Percentiles rank a stretch among this genome's conserved stretches.
Evolutionary conservation across 176 grass and related monocot genomes (phyloP).

Genomic region (Chloris gayana): DNA sequence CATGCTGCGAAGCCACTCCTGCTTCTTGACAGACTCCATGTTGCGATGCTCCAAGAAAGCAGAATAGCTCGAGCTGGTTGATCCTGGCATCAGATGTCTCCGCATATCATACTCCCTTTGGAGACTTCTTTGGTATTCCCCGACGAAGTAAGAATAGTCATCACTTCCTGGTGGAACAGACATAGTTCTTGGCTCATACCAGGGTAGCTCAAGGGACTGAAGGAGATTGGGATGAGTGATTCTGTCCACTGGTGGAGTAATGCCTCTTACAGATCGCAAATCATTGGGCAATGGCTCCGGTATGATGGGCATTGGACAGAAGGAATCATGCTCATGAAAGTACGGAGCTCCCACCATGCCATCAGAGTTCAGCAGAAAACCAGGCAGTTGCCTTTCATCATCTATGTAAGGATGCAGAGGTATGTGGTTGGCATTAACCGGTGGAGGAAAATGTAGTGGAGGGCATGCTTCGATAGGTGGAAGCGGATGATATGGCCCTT

Average conservation of each 20-base stretch:
- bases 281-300: not conserved
- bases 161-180: not conserved
- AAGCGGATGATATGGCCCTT: not conserved
- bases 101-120: not conserved
- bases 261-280: not conserved
- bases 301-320: not conserved
- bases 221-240: not conserved
- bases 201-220: slow-evolving; percentile 2
- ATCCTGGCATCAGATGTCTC: not conserved
- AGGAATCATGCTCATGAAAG: slow-evolving; percentile 6
- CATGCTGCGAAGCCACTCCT: slow-evolving; percentile 15
- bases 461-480: not conserved
- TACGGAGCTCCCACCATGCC: not conserved
- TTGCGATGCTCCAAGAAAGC: slow-evolving; percentile 7
- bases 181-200: slow-evolving; percentile 4
- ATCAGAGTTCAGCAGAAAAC: slow-evolving; percentile 12
- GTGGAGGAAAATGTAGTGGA: not conserved
- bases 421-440: not conserved
- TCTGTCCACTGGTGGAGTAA: slow-evolving; percentile 7
- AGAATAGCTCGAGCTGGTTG: not conserved
- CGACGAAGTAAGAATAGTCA: not conserved
- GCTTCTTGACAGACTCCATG: slow-evolving; percentile 9
- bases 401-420: not conserved
- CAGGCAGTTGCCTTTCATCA: slow-evolving; percentile 26
- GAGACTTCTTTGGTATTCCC: slow-evolving; percentile 8